These are phyloP conservation scores for Boletales sp. DNA, from an alignment of 768 basidiomycete genomes.

Conservation along the genomic window DNA sequence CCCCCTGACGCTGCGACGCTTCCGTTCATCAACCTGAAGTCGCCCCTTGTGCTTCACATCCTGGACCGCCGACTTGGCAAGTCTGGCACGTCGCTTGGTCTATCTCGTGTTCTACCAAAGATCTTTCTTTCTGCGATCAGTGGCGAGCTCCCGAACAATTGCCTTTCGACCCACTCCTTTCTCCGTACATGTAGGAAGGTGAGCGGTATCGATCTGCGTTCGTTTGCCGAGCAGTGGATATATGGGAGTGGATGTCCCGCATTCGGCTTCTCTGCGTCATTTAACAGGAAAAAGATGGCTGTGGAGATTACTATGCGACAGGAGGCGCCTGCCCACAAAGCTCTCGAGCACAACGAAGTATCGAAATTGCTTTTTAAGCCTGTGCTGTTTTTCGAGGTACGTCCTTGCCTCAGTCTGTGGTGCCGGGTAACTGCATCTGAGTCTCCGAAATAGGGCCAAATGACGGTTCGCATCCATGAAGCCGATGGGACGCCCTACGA, in stretches of 20 bases:
- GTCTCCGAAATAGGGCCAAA: constrained; percentile 64
- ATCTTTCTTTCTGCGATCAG: constrained; percentile 91
- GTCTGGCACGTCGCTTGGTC: constrained; percentile 89
- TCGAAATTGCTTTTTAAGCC: constrained; percentile 71
- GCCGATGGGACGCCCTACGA: constrained; percentile 99
- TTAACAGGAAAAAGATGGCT: constrained; percentile 97
- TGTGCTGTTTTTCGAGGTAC: constrained; percentile 84
- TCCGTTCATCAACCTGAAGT: constrained; percentile 91
- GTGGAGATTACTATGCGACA: constrained; percentile 96
- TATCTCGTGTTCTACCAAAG: constrained; percentile 93
- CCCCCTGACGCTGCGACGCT: constrained; percentile 78
- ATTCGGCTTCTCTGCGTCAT: constrained; percentile 84
- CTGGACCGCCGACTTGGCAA: constrained; percentile 92
- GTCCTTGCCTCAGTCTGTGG: constrained; percentile 10
- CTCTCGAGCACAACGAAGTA: constrained; percentile 65
- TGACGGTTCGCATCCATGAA: constrained; percentile 98
- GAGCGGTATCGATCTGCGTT: constrained; percentile 82
- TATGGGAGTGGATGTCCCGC: constrained; percentile 95
- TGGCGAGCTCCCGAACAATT: constrained; percentile 82
- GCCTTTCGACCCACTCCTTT: constrained; percentile 86
- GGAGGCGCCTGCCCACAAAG: constrained; percentile 71
- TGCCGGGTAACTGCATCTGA: constrained; percentile 6
- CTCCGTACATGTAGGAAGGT: constrained; percentile 90
- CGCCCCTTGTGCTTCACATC: constrained; percentile 94
- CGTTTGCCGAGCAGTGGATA: constrained; percentile 99